Conservation (phyloP, 2,329 filamentous ascomycete species). For the Aspergillus novofumigatus region DNA sequence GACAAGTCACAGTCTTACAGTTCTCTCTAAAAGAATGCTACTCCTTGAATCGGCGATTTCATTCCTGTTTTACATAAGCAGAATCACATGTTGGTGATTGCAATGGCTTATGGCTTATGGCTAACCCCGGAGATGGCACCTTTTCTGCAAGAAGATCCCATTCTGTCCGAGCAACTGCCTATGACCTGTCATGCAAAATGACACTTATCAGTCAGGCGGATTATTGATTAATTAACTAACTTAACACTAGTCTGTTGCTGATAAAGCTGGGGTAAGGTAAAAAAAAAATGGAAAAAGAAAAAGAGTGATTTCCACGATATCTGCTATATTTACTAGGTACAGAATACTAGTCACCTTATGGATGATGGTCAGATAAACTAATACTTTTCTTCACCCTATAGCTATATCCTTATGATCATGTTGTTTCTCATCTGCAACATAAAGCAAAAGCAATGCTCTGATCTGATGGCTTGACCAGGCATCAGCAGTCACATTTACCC, state of each 20-base stretch:
- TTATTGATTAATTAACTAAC: background rate
- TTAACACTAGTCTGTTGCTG: background rate
- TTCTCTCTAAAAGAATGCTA: background rate
- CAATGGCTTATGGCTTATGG: no score
- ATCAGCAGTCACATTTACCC: slow-evolving; percentile 2
- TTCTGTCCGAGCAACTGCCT: no score
- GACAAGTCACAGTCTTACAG: background rate
- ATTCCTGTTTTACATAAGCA: background rate
- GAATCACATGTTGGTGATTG: background rate
- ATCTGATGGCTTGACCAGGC: background rate
- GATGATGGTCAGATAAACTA: background rate
- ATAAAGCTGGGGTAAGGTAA: background rate
- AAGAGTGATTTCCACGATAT: background rate
- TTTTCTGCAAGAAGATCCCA: no score
- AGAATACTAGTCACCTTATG: background rate
- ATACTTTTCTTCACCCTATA: background rate
- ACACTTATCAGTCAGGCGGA: background rate
- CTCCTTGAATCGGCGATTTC: background rate
- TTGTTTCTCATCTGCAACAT: background rate
- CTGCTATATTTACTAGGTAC: background rate
- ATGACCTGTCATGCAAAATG: no score
- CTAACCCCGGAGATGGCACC: no score
- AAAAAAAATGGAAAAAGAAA: background rate
- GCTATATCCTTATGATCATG: background rate
- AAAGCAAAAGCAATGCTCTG: background rate